A percentile compares a stretch with the other conserved stretches of the same genome.
phyloP scores from a whole-genome alignment of 2,329 filamentous ascomycete species.

The Alternaria arborescens region DNA sequence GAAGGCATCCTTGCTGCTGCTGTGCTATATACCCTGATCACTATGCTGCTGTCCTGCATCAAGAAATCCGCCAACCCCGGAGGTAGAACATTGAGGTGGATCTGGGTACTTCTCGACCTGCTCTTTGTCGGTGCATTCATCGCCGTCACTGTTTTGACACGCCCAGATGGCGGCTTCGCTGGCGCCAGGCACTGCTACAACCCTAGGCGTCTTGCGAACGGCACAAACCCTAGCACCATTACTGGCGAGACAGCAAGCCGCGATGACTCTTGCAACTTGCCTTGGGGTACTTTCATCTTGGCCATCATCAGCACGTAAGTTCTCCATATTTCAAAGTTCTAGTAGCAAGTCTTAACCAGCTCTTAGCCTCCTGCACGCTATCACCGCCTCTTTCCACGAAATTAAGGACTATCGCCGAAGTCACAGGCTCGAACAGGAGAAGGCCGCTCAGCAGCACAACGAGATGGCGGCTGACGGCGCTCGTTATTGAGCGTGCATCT shows the following conservation, averaged over 20 bases:
- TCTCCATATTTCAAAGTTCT: not conserved
- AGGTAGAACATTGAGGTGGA: constrained; percentile 49
- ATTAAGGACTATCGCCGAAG: constrained; percentile 36
- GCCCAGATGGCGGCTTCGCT: constrained; percentile 46
- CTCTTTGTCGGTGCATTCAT: constrained; percentile 54
- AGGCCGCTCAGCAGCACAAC: constrained; percentile 15
- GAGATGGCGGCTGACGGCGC: not conserved
- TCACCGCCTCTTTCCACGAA: constrained; percentile 55
- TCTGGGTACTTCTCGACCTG: constrained; percentile 53
- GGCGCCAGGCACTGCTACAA: constrained; percentile 48
- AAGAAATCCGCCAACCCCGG: constrained; percentile 44
- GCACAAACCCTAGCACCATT: constrained; percentile 11
- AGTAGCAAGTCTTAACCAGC: not conserved
- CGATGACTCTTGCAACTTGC: constrained; percentile 50
- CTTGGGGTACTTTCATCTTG: constrained; percentile 56
- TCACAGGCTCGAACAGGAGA: constrained; percentile 24
- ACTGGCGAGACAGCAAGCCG: constrained; percentile 26
- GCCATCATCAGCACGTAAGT: constrained; percentile 59
- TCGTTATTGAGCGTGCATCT: not conserved
- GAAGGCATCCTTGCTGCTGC: constrained; percentile 58
- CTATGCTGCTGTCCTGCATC: constrained; percentile 46
- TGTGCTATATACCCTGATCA: constrained; percentile 54
- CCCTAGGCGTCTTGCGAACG: constrained; percentile 11
- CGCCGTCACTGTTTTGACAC: constrained; percentile 54
- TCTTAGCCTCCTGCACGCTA: constrained; percentile 53